A percentile compares a stretch with the other conserved stretches of the same genome.
Conservation (phyloP, 495 filamentous ascomycete genomes). For the Penicillium cataractarum region DNA sequence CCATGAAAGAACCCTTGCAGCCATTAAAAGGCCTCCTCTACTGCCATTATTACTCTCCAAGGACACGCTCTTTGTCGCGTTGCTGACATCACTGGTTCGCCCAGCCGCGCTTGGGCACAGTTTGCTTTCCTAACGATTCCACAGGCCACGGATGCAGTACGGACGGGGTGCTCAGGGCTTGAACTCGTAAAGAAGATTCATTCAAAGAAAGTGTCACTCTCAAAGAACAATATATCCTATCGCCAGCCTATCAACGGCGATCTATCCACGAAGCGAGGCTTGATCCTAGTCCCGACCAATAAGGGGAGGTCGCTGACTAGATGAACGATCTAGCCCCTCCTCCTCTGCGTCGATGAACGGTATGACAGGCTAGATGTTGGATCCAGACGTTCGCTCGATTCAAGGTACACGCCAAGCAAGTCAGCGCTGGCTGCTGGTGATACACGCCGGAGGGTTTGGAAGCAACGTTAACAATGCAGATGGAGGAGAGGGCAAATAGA, state of each 20-base stretch:
- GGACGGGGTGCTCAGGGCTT: neutral
- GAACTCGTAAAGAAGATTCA: neutral
- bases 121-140: neutral
- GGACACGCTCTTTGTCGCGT: neutral
- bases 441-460: conserved; percentile 25
- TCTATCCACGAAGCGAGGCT: neutral
- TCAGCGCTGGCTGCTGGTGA: conserved; percentile 13
- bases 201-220: neutral
- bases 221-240: neutral
- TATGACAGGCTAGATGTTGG: neutral
- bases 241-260: neutral
- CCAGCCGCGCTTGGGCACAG: neutral
- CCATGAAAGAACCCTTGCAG: neutral
- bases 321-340: neutral
- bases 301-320: neutral
- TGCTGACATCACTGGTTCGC: neutral
- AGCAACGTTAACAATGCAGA: no score
- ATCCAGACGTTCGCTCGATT: neutral
- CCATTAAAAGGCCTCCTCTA: neutral
- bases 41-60: neutral
- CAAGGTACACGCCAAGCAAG: conserved; percentile 19
- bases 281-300: neutral
- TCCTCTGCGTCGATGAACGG: neutral
- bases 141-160: neutral
- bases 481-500: neutral